Conservation (phyloP, 192 early-diverging fungal genomes). For the Podochytrium sp. region DNA sequence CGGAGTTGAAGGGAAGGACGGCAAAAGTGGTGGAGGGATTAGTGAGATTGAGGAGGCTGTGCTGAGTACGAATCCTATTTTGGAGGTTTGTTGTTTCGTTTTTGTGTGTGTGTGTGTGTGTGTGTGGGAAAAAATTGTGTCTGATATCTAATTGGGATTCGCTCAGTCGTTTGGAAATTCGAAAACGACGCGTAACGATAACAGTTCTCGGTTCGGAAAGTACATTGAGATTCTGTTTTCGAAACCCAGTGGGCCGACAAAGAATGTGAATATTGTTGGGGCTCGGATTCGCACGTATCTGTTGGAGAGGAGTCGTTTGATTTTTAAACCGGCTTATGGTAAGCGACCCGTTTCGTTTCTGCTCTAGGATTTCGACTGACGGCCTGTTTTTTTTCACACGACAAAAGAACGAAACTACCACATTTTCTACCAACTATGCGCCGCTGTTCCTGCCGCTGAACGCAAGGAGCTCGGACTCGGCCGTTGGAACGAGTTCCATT, state of each 20-base stretch:
- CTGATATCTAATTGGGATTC: not conserved
- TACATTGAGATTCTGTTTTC: slow-evolving; percentile 97
- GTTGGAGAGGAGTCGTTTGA: slow-evolving; percentile 92
- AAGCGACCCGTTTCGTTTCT: slow-evolving; percentile 20
- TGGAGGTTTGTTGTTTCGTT: slow-evolving; percentile 68
- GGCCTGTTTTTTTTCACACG: slow-evolving; percentile 47
- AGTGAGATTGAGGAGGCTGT: slow-evolving; percentile 64
- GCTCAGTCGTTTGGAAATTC: slow-evolving; percentile 92
- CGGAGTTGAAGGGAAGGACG: not conserved
- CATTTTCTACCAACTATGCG: slow-evolving; percentile 98
- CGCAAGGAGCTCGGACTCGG: slow-evolving; percentile 80
- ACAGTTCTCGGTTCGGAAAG: slow-evolving; percentile 97
- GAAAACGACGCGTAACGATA: slow-evolving; percentile 99
- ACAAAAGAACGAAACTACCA: slow-evolving; percentile 98
- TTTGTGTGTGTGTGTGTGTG: slow-evolving; percentile 18
- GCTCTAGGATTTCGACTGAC: not conserved
- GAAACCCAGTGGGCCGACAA: slow-evolving; percentile 41
- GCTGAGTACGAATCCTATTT: slow-evolving; percentile 96
- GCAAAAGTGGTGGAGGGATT: not conserved
- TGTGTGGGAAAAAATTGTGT: slow-evolving; percentile 11
- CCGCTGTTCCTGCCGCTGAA: slow-evolving; percentile 86
- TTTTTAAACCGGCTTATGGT: slow-evolving; percentile 84
- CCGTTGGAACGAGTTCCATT: slow-evolving; percentile 78
- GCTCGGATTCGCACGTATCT: slow-evolving; percentile 95
- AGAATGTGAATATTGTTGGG: slow-evolving; percentile 80